A percentile compares a stretch with the other conserved stretches of the same genome.
Conservation (phyloP, 2,329 filamentous ascomycete genomes). For the Cytospora paraplurivora region DNA sequence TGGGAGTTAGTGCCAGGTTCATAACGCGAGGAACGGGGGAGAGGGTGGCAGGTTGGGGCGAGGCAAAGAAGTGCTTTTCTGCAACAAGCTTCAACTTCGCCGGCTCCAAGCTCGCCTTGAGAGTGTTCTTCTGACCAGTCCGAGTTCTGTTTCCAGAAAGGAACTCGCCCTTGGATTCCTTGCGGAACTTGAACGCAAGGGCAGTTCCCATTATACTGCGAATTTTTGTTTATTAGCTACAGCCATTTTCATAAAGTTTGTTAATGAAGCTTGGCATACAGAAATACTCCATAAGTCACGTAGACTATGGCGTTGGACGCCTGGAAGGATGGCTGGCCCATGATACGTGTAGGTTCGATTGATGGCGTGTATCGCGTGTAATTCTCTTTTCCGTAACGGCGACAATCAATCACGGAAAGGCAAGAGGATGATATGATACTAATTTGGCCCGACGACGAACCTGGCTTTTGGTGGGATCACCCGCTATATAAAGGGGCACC, state of each 20-base stretch:
- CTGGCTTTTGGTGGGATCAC: background rate
- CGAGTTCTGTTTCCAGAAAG: conserved; percentile 79
- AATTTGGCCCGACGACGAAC: background rate
- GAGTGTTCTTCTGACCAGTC: conserved; percentile 64
- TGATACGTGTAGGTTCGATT: conserved; percentile 41
- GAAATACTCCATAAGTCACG: conserved; percentile 73
- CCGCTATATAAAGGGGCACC: conserved; percentile 2
- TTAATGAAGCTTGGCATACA: conserved; percentile 52
- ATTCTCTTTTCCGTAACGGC: background rate
- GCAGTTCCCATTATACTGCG: conserved; percentile 63
- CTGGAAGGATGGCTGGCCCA: conserved; percentile 74
- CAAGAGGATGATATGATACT: background rate
- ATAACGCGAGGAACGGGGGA: background rate
- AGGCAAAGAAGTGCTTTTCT: conserved; percentile 21
- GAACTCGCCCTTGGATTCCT: conserved; percentile 70
- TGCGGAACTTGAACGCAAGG: conserved; percentile 59
- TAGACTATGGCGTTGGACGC: conserved; percentile 86
- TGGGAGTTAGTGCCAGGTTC: conserved; percentile 3
- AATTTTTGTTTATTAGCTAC: background rate
- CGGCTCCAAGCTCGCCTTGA: conserved; percentile 1
- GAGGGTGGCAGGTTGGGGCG: conserved; percentile 19
- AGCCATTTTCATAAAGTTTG: background rate
- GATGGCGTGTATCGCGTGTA: background rate
- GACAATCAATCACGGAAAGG: background rate
- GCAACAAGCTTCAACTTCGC: background rate